Base-by-base conservation (phyloP, 2,329 filamentous ascomycete genomes). In the Sarocladium oryzae region DNA sequence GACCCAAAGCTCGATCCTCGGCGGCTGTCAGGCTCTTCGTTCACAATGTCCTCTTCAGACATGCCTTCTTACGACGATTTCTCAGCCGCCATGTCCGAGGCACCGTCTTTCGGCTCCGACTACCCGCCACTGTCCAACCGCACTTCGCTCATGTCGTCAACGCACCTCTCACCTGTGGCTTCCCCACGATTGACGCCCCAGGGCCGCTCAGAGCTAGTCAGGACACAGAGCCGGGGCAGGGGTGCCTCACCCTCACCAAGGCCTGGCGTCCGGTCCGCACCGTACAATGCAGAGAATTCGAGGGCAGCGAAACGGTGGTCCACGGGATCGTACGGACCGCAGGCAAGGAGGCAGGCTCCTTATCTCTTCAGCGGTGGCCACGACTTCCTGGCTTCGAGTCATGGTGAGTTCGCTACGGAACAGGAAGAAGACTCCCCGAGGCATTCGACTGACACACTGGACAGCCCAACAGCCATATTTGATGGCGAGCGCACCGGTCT, bases 221-320 rank as follows among this genome's bases (percentile, higher is more conserved):
- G 82, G 63, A 77, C 75, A 43, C 82, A 79, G 56, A 88, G 84
- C 66, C 80, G 85, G 50, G 83, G 85, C 20, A 78, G 85, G 36
- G 60, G 60, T 15, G 84, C 84, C 11, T 88, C 86, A 41, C 85
- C 85, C 33, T 87, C 85, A 28, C 85, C 86, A 20, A 78, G 85
- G 40, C 82, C 81, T 28, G 82, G 76, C 51, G 75, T 85, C 62
- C 79, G 86, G 55, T 80, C 85, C 36, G 84, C 82, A 16, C 86
- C 86, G 1, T 89, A 89, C 68, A 84, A 72, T 49, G 75, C 88
- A 49, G 85, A 89, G 41, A 78, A 75, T 50, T 75, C 74, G 41
- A 78, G 84, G 55, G 82, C 76, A 63, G 81, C 76, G 63, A 89
- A 89, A 73, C 76, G 86, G 57, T 90, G 86, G 86, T 89, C 86